A percentile compares a stretch with the other conserved stretches of the same genome.
Conservation (phyloP, 768 basidiomycete species). For the Trametes cubensis region DNA sequence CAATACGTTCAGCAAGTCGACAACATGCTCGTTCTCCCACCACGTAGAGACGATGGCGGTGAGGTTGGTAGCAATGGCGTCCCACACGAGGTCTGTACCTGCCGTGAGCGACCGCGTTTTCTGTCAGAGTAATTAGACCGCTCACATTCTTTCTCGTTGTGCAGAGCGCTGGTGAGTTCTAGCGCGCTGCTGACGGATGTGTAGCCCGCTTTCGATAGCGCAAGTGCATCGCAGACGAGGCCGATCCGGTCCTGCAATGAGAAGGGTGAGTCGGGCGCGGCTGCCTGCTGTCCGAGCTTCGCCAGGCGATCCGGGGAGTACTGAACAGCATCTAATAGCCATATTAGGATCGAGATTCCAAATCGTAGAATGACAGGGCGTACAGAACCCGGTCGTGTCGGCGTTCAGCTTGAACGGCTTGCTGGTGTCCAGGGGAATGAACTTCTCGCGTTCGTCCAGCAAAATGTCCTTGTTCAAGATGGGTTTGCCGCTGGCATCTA, state of each 20-base stretch:
- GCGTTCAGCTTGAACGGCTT: slow-evolving; percentile 90
- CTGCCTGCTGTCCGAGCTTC: slow-evolving; percentile 79
- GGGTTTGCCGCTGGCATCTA: slow-evolving; percentile 58
- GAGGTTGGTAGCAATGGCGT: slow-evolving; percentile 63
- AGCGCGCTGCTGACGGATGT: slow-evolving; percentile 76
- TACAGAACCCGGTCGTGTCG: slow-evolving; percentile 87
- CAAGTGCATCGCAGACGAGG: slow-evolving; percentile 80
- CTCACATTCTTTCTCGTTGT: slow-evolving; percentile 78
- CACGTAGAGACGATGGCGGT: slow-evolving; percentile 61
- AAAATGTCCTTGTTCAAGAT: slow-evolving; percentile 63
- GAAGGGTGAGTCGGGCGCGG: slow-evolving; percentile 65
- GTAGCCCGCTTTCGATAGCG: slow-evolving; percentile 81
- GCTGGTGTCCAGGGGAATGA: slow-evolving; percentile 70
- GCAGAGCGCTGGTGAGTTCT: slow-evolving; percentile 67
- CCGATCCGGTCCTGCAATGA: slow-evolving; percentile 87
- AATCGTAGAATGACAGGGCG: slow-evolving; percentile 34
- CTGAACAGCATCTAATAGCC: slow-evolving; percentile 70
- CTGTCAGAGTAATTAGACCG: slow-evolving; percentile 8
- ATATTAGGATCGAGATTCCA: not conserved
- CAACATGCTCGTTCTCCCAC: slow-evolving; percentile 76
- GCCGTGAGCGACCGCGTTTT: not conserved
- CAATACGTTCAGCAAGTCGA: slow-evolving; percentile 60
- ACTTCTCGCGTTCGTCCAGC: slow-evolving; percentile 68
- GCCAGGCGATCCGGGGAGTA: slow-evolving; percentile 81
- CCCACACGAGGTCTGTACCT: slow-evolving; percentile 78